A percentile compares a stretch with the other conserved stretches of the same genome.
These are phyloP conservation scores for Chloromonas sp. DNA, from an alignment of 163 green algal genomes.

Conservation along the genomic window DNA sequence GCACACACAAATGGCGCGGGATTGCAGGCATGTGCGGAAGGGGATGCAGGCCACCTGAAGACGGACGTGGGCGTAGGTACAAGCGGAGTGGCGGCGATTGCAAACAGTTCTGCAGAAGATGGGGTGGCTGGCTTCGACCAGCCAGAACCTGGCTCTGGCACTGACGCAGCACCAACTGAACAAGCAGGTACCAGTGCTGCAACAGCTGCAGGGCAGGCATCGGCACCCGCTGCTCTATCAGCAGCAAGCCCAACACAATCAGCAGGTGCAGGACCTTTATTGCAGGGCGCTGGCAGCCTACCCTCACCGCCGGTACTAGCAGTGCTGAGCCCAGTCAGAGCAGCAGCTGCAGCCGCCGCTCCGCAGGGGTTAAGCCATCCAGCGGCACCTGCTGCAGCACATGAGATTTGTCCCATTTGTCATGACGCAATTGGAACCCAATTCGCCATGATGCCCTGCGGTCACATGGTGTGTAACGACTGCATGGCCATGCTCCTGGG, in stretches of 20 bases:
- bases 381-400: not conserved
- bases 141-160: too few species aligned
- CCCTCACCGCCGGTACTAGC: not conserved
- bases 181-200: too few species aligned
- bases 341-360: not conserved
- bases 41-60: not conserved
- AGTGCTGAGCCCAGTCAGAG: not conserved
- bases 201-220: too few species aligned
- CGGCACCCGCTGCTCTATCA: not conserved
- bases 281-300: too few species aligned
- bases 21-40: not conserved
- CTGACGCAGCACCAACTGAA: too few species aligned
- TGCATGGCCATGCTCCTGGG: conserved; percentile 54
- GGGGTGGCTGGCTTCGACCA: not conserved
- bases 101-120: not conserved
- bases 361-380: not conserved
- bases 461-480: conserved; percentile 66
- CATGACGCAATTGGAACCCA: conserved; percentile 51
- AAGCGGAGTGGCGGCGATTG: conserved; percentile 2
- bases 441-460: conserved; percentile 77
- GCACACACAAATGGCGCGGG: conserved; percentile 3
- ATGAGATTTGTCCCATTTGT: conserved; percentile 67
- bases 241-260: conserved; percentile 8
- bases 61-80: conserved; percentile 1
- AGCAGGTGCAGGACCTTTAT: conserved; percentile 7